Evolutionary conservation across 2,329 filamentous ascomycete genomes (phyloP).

Genomic region (Aureobasidium subglaciale): DNA sequence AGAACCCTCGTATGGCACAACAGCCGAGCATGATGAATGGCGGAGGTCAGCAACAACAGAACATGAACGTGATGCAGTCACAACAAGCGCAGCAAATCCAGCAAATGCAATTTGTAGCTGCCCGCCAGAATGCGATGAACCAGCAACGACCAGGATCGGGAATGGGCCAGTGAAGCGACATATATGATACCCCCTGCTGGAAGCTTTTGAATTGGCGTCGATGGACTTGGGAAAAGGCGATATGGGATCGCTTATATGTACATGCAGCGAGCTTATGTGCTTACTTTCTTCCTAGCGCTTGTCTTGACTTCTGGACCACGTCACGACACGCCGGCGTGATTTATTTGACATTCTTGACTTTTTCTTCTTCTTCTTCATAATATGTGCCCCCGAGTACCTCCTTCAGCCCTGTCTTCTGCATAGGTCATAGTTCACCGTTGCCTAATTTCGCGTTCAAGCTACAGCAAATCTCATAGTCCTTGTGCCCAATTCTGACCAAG

Average conservation of each 20-base stretch:
- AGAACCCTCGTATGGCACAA: conserved; percentile 17
- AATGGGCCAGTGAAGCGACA: conserved; percentile 6
- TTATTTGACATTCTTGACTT: too few relatives aligned
- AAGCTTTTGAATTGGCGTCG: background rate
- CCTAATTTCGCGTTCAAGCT: too few relatives aligned
- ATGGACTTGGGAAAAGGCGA: background rate
- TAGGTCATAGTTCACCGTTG: too few relatives aligned
- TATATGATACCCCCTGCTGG: conserved; percentile 6
- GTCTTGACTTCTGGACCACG: too few relatives aligned
- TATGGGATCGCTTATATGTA: background rate
- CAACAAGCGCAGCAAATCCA: conserved; percentile 18
- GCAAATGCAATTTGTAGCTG: conserved; percentile 16
- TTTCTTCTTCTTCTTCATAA: too few relatives aligned
- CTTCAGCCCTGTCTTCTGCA: too few relatives aligned
- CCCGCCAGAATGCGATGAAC: conserved; percentile 11
- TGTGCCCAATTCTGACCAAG: too few relatives aligned
- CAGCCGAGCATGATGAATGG: conserved; percentile 18
- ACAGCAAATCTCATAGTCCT: too few relatives aligned
- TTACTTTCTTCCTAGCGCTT: background rate
- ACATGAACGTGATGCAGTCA: conserved; percentile 21
- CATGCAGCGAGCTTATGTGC: background rate
- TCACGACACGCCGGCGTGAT: too few relatives aligned
- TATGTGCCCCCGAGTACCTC: too few relatives aligned
- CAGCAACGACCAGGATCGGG: conserved; percentile 14
- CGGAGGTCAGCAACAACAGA: conserved; percentile 8